phyloP scores from a whole-genome alignment of 2,329 filamentous ascomycete species.

The Blastomyces percursus region DNA sequence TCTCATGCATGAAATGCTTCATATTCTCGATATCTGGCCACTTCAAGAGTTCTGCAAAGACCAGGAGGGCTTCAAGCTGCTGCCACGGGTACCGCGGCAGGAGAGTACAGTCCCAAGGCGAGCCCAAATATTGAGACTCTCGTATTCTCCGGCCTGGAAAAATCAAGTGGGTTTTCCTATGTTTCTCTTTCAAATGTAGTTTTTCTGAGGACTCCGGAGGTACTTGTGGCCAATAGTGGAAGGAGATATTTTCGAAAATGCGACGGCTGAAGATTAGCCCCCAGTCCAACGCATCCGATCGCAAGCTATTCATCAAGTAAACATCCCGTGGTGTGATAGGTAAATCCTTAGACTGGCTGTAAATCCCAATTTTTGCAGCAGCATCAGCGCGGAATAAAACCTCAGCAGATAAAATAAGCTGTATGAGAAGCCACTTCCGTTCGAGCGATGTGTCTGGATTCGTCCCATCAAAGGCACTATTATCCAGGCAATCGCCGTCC shows the following conservation, averaged over 20 bases:
- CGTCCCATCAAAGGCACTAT: constrained; percentile 15
- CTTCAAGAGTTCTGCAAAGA: constrained; percentile 40
- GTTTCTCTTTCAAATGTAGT: neutral
- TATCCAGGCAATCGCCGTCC: constrained; percentile 23
- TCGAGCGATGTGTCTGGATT: constrained; percentile 28
- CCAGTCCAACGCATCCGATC: constrained; percentile 46
- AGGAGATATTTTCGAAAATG: constrained; percentile 42
- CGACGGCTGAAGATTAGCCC: constrained; percentile 44
- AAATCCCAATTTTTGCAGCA: constrained; percentile 31
- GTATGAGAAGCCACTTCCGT: constrained; percentile 44
- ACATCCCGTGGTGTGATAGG: constrained; percentile 35
- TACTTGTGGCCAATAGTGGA: constrained; percentile 19
- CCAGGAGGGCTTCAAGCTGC: constrained; percentile 41
- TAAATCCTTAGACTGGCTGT: constrained; percentile 30
- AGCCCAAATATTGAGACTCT: constrained; percentile 7
- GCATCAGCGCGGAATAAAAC: constrained; percentile 45
- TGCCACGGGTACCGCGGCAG: constrained; percentile 26
- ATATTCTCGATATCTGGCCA: constrained; percentile 39
- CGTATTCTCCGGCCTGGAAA: constrained; percentile 3
- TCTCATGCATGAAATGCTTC: constrained; percentile 27
- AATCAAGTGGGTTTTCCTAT: constrained; percentile 1
- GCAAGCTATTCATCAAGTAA: constrained; percentile 35
- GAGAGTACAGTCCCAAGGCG: constrained; percentile 28
- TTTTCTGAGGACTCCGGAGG: neutral
- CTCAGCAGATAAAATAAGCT: constrained; percentile 45